Evolutionary conservation across 371 early-diverging fungal genomes (phyloP).

Genomic region (Mortierella sp.): DNA sequence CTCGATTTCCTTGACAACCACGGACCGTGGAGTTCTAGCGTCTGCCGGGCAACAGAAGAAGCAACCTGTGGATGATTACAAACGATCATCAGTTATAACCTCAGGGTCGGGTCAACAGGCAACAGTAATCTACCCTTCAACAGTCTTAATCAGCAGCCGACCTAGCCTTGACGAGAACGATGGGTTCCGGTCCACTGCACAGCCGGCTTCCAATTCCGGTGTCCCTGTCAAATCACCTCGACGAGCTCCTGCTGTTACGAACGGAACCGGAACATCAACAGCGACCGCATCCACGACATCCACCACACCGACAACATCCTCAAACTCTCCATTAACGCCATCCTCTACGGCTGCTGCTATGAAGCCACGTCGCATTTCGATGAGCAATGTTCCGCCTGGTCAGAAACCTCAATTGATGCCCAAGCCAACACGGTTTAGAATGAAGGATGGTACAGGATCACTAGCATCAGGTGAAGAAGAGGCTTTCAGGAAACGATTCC

Average conservation of each 20-base stretch:
- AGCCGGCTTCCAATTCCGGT: neutral
- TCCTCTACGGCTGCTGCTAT: neutral
- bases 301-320: conserved; percentile 1
- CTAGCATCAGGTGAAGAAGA: conserved; percentile 44
- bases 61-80: neutral
- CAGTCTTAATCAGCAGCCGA: neutral
- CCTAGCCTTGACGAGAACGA: neutral
- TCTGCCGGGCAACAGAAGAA: neutral
- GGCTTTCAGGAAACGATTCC: conserved; percentile 42
- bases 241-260: conserved; percentile 5
- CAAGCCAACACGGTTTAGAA: conserved; percentile 51
- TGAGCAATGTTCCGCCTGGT: conserved; percentile 22
- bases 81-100: conserved; percentile 3
- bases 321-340: conserved; percentile 1
- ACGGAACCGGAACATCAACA: neutral
- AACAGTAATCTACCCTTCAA: conserved; percentile 1
- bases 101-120: neutral
- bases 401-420: conserved; percentile 46
- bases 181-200: no score
- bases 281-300: no score
- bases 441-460: conserved; percentile 45
- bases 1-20: conserved; percentile 12
- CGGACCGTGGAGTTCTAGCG: neutral
- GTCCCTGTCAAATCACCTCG: conserved; percentile 39
- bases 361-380: conserved; percentile 27